Conservation (phyloP, 345 rosid species). For the Leavenworthia alabamica region DNA sequence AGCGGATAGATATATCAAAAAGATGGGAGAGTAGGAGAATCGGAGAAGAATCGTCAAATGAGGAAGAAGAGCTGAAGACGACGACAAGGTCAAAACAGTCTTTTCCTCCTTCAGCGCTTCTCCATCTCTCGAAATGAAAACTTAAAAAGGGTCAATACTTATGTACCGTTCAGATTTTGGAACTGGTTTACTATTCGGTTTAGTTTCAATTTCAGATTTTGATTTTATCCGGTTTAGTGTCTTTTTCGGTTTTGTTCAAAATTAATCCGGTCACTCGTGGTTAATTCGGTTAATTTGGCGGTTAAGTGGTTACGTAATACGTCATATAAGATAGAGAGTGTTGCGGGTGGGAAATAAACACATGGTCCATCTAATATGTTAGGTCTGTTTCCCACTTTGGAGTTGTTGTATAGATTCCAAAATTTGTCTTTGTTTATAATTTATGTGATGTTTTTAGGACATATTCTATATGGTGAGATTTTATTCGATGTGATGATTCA, state of each 20-base stretch:
- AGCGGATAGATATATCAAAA: constrained; percentile 28
- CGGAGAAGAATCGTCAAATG: constrained; percentile 18
- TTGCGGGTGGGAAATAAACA: constrained; percentile 18
- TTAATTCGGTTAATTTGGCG: not conserved
- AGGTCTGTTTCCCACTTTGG: constrained; percentile 30
- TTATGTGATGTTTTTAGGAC: constrained; percentile 5
- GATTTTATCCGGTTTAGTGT: not conserved
- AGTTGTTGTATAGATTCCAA: constrained; percentile 22
- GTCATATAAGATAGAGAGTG: too few species aligned
- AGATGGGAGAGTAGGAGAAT: constrained; percentile 9
- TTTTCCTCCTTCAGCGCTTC: constrained; percentile 24
- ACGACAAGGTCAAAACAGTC: constrained; percentile 33
- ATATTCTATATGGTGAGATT: not conserved
- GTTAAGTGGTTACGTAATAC: constrained; percentile 1
- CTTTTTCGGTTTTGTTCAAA: not conserved
- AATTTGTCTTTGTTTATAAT: constrained; percentile 15
- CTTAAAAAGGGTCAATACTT: not conserved
- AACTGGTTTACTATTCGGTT: constrained; percentile 7
- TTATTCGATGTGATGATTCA: constrained; percentile 8
- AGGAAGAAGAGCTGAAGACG: constrained; percentile 23
- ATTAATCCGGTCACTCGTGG: not conserved
- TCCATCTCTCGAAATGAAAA: constrained; percentile 16
- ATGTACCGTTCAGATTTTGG: constrained; percentile 25
- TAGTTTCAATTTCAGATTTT: not conserved
- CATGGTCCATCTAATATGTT: constrained; percentile 27